Conservation (phyloP, 148 eudicot genomes). For the Agrostemma githago region DNA sequence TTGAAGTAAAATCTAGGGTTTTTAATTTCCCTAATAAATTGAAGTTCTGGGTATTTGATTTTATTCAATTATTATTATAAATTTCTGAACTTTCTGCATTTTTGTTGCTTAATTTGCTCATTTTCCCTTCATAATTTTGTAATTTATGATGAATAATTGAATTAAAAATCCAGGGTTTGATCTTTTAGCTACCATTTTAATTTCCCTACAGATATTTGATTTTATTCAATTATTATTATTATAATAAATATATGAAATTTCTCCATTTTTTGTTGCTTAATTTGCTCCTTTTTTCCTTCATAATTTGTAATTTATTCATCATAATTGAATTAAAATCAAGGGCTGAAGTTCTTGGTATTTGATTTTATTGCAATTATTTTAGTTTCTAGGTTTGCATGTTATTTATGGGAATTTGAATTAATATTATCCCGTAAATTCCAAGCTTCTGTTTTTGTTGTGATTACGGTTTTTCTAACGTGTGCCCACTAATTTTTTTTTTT, state of each 20-base stretch:
- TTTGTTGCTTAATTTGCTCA: neutral
- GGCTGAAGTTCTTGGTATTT: neutral
- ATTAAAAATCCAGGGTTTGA: neutral
- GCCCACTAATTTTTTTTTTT: too few species aligned
- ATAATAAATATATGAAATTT: too few species aligned
- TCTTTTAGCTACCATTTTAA: slow-evolving; percentile 3
- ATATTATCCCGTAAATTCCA: neutral
- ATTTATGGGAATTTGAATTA: neutral
- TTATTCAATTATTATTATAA: neutral
- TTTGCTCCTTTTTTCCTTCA: too few species aligned
- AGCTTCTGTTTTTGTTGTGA: neutral
- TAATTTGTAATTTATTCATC: too few species aligned
- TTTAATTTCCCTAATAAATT: neutral
- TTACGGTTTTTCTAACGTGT: neutral
- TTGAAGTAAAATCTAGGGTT: neutral
- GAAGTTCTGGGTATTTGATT: neutral
- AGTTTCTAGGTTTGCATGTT: neutral
- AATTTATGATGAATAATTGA: neutral
- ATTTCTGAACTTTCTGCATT: neutral
- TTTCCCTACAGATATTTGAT: neutral
- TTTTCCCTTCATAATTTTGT: neutral
- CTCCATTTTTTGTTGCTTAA: too few species aligned
- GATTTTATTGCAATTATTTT: neutral
- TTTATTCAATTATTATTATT: neutral
- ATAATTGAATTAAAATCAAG: too few species aligned